phyloP scores from a whole-genome alignment of 148 eudicot species.

The Mesembryanthemum crystallinum region DNA sequence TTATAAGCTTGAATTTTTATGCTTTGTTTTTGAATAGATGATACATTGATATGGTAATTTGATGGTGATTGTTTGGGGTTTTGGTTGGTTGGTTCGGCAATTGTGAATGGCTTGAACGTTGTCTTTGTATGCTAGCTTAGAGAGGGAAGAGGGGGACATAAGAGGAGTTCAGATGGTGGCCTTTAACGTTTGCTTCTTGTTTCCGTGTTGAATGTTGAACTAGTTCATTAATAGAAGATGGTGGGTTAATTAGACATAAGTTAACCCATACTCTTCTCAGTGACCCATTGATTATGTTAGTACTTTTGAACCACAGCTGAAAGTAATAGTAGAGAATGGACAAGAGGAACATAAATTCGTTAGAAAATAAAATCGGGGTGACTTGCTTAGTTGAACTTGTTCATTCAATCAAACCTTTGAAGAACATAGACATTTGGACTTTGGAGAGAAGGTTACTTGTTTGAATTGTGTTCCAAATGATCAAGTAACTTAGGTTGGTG shows the following conservation, averaged over 20 bases:
- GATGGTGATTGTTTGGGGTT: neutral
- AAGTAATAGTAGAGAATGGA: neutral
- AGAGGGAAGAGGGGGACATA: neutral
- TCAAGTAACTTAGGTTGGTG: neutral
- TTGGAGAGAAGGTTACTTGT: neutral
- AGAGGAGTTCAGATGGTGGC: too few species aligned
- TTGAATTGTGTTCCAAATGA: neutral
- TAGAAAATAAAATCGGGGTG: neutral
- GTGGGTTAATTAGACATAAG: neutral
- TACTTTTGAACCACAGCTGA: neutral
- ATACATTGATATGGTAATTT: neutral
- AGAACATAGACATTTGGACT: neutral
- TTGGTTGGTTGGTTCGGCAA: neutral
- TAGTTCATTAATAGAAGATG: neutral
- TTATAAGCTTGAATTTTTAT: neutral
- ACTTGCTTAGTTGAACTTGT: neutral
- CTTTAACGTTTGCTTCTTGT: neutral
- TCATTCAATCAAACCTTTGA: neutral
- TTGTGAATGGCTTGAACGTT: too few species aligned
- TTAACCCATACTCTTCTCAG: neutral
- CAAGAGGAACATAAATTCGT: neutral
- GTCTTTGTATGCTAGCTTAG: too few species aligned
- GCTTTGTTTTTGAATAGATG: neutral
- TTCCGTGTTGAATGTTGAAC: slow-evolving; percentile 5
- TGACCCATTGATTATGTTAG: neutral